A percentile compares a stretch with the other conserved stretches of the same genome.
These are phyloP conservation scores for Fusarium sp. DNA, from an alignment of 2,329 filamentous ascomycete species.

Conservation along the genomic window DNA sequence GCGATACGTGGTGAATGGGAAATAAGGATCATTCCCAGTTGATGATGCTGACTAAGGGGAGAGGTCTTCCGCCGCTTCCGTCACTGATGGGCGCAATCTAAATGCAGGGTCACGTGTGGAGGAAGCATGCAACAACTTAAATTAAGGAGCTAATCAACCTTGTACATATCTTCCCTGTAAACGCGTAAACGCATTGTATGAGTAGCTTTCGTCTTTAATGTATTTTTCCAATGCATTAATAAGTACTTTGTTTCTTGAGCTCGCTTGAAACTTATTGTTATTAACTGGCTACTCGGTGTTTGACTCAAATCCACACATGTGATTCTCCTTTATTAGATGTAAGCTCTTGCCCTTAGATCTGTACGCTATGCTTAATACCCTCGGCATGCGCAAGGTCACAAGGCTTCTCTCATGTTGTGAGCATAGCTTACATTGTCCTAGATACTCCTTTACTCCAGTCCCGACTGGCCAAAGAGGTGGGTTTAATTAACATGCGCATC, in stretches of 20 bases:
- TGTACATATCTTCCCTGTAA: neutral
- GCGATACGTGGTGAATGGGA: neutral
- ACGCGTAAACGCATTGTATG: neutral
- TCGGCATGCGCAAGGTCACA: slow-evolving; percentile 38
- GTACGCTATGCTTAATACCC: slow-evolving; percentile 50
- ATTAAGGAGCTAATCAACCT: slow-evolving; percentile 25
- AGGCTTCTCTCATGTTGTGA: slow-evolving; percentile 30
- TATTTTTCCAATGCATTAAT: neutral
- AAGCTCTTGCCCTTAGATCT: slow-evolving; percentile 48
- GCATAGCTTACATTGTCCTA: slow-evolving; percentile 36
- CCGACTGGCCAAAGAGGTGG: slow-evolving; percentile 21
- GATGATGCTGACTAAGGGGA: neutral
- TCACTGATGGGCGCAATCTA: neutral
- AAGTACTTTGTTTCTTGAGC: neutral
- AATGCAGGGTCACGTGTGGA: neutral
- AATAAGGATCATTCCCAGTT: neutral
- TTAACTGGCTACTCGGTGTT: neutral
- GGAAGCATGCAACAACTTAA: neutral
- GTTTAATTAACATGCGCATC: slow-evolving; percentile 65
- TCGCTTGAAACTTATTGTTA: neutral
- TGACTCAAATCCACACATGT: neutral
- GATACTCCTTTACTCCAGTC: slow-evolving; percentile 44
- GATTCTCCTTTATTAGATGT: slow-evolving; percentile 50
- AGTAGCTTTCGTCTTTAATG: neutral
- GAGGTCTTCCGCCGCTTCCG: neutral